phyloP scores from a whole-genome alignment of 1,139 yeast genomes.

The Geotrichum europaeum region DNA sequence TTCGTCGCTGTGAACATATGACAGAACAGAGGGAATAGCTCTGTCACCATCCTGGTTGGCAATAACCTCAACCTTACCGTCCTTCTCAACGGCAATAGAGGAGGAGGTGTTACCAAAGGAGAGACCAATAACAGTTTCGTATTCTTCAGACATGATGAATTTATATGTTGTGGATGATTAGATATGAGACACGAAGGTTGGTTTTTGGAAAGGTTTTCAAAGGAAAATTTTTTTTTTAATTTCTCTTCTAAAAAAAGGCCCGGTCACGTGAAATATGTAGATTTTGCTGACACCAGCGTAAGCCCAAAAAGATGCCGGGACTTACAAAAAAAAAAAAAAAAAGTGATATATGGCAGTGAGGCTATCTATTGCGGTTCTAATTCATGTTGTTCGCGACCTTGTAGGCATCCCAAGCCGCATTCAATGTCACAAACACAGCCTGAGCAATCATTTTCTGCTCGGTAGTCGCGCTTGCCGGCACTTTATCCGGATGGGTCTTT shows the following conservation, averaged over 20 bases:
- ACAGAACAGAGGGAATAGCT: constrained; percentile 85
- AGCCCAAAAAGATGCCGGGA: background rate
- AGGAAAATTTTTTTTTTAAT: background rate
- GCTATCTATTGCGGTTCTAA: constrained; percentile 18
- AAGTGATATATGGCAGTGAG: background rate
- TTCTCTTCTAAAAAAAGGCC: background rate
- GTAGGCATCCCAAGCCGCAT: constrained; percentile 88
- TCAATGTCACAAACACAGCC: constrained; percentile 73
- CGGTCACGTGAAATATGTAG: background rate
- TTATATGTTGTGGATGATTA: background rate
- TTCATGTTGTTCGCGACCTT: constrained; percentile 50
- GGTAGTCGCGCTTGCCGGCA: constrained; percentile 48
- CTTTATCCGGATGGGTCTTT: constrained; percentile 89
- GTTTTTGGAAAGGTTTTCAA: background rate
- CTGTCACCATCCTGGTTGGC: constrained; percentile 99
- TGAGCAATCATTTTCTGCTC: constrained; percentile 82
- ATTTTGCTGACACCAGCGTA: background rate
- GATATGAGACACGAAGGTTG: background rate
- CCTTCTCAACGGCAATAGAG: constrained; percentile 86
- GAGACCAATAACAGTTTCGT: constrained; percentile 72
- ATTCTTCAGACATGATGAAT: constrained; percentile 32
- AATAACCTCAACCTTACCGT: constrained; percentile 91
- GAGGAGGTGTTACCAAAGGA: constrained; percentile 96
- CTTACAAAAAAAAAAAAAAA: background rate
- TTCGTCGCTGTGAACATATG: constrained; percentile 91